Base-by-base conservation (phyloP, 441 rosid species). In the Daphne laureola region DNA sequence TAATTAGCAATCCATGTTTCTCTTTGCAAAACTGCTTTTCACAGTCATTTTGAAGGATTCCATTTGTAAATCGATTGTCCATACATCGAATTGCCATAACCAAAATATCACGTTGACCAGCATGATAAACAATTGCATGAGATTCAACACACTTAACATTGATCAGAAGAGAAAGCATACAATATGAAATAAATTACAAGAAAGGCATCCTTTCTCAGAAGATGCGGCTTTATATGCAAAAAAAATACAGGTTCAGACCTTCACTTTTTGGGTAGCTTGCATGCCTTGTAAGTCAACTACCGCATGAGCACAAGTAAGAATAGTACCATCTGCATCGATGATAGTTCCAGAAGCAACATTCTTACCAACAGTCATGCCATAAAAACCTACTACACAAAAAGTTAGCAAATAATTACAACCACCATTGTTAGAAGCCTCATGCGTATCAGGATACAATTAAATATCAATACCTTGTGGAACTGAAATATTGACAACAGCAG, bases 221-320 rank as follows among this genome's bases (percentile, higher is more conserved):
- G 38, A 31, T 5, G 11, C 8, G 11, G 11, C 38, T 31, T 31
- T 31, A 6, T 31, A 31, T 0, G 38, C 11, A 31, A 0, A 31
- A 6, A 31, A 9, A 21, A 35, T 18, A 17, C 23, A 42, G 56
- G 16, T 40, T 65, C 87, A 14, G 56, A 87, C 95, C 79, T 79
- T 81, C 54, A 90, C 95, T 57, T 73, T 82, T 51, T 86, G 67
- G 16, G 71, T 71, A 51, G 71, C 67, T 61, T 61, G 63, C 58
- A 43, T 55, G 67, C 68, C 78, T 41, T 77, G 86, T 66, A 67
- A 78, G 69, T 77, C 86, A 40, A 71, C 79, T 14, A 91, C 87
- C 35, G 79, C 88, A 64, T 87, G 98, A 60, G 96, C 95, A 67
- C 95, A 91, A 14, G 96, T 91, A 67, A 91, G 64, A 50, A 91